phyloP scores from a whole-genome alignment of 805 yeast genomes.

The Clavispora phyllophila region DNA sequence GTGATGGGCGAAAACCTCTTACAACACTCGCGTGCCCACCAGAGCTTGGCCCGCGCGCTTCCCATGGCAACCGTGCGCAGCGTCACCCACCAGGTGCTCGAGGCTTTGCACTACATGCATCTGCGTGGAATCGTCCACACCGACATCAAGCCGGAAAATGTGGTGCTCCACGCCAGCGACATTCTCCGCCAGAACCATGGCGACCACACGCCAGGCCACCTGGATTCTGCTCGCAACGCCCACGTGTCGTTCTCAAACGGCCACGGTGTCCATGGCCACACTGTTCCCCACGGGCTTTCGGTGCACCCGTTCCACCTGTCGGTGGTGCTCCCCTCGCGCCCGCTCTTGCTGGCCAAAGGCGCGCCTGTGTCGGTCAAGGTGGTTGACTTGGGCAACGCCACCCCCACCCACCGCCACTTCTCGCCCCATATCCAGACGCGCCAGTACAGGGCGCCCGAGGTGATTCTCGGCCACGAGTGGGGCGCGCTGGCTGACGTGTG shows the following conservation, averaged over 20 bases:
- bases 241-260: not conserved
- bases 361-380: constrained; percentile 50
- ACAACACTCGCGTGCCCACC: constrained; percentile 31
- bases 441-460: constrained; percentile 91
- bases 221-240: not conserved
- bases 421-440: constrained; percentile 66
- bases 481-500: constrained; percentile 94
- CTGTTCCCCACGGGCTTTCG: not conserved
- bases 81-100: constrained; percentile 70
- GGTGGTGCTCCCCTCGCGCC: constrained; percentile 13
- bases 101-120: constrained; percentile 69
- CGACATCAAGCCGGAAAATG: constrained; percentile 71
- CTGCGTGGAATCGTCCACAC: constrained; percentile 74
- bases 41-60: constrained; percentile 19
- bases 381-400: constrained; percentile 92
- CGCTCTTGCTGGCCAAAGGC: constrained; percentile 2
- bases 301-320: not conserved
- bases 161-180: constrained; percentile 7
- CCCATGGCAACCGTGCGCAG: constrained; percentile 74
- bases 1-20: constrained; percentile 91
- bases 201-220: too few relatives aligned
- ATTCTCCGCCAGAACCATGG: not conserved
- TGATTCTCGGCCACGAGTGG: constrained; percentile 45
- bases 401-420: constrained; percentile 75
- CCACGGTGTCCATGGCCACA: too few relatives aligned